Evolutionary conservation across 495 filamentous ascomycete genomes (phyloP).

Genomic region (Penicillium goetzii): DNA sequence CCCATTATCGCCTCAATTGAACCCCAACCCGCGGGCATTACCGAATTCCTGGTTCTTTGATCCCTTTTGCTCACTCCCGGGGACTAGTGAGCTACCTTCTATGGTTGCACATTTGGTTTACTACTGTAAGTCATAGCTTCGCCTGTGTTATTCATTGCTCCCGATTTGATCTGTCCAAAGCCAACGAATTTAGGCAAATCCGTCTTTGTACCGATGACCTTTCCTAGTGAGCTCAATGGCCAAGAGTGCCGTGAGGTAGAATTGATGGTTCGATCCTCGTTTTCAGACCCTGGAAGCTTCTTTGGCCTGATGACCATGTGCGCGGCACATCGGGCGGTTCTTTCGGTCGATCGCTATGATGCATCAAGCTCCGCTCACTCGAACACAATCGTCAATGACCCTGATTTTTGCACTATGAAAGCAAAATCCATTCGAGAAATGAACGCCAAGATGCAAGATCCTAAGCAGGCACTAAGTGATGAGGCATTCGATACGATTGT

Average conservation of each 20-base stretch:
- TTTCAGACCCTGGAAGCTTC: constrained; percentile 41
- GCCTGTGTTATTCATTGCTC: neutral
- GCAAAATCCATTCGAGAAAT: constrained; percentile 40
- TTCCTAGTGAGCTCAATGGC: constrained; percentile 34
- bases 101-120: constrained; percentile 34
- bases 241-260: constrained; percentile 30
- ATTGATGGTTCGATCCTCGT: constrained; percentile 35
- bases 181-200: constrained; percentile 34
- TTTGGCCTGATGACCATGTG: constrained; percentile 45
- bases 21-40: constrained; percentile 23
- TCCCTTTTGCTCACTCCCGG: constrained; percentile 38
- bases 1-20: constrained; percentile 19
- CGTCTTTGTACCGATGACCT: constrained; percentile 44
- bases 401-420: constrained; percentile 44
- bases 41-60: constrained; percentile 37
- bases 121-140: constrained; percentile 35
- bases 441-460: constrained; percentile 37
- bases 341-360: constrained; percentile 28
- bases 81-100: constrained; percentile 27
- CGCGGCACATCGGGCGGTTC: constrained; percentile 39
- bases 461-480: constrained; percentile 31
- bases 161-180: neutral
- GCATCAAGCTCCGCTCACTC: constrained; percentile 2
- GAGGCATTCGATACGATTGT: constrained; percentile 44
- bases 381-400: constrained; percentile 25